Evolutionary conservation across 164 flowering plant species (phyloP).

Genomic region (Sedum album): DNA sequence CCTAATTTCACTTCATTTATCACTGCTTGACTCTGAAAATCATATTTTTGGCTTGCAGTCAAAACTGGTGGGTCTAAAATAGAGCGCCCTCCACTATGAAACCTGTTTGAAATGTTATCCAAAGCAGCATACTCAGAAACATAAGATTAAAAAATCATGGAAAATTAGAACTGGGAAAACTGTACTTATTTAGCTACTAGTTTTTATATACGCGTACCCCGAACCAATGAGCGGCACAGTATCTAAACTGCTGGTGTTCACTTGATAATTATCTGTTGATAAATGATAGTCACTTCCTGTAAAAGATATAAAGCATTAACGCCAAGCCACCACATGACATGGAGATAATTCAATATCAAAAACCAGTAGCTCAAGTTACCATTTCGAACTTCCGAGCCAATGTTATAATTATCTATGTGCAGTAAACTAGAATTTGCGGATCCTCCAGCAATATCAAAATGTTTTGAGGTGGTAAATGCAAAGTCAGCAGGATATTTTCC

Average conservation of each 20-base stretch:
- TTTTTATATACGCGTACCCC: neutral
- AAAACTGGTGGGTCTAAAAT: conserved; percentile 13
- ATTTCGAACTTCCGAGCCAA: neutral
- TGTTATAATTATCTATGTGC: neutral
- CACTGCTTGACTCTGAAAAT: conserved; percentile 14
- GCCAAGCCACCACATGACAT: neutral
- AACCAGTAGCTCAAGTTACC: neutral
- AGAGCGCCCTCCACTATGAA: neutral
- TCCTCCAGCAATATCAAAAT: neutral
- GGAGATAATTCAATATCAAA: neutral
- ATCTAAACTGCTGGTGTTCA: neutral
- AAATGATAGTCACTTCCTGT: neutral
- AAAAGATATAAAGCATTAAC: neutral
- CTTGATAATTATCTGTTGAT: neutral
- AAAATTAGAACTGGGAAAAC: neutral
- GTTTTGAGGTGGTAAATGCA: neutral
- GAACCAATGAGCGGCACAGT: neutral
- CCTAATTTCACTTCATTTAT: conserved; percentile 17
- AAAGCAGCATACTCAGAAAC: neutral
- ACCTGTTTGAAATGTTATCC: neutral
- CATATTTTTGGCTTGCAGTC: conserved; percentile 19
- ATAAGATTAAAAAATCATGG: neutral
- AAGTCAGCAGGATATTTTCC: neutral
- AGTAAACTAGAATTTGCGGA: neutral
- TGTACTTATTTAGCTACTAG: neutral